phyloP scores from a whole-genome alignment of 2,329 filamentous ascomycete species.

The Epichloe amarillans region DNA sequence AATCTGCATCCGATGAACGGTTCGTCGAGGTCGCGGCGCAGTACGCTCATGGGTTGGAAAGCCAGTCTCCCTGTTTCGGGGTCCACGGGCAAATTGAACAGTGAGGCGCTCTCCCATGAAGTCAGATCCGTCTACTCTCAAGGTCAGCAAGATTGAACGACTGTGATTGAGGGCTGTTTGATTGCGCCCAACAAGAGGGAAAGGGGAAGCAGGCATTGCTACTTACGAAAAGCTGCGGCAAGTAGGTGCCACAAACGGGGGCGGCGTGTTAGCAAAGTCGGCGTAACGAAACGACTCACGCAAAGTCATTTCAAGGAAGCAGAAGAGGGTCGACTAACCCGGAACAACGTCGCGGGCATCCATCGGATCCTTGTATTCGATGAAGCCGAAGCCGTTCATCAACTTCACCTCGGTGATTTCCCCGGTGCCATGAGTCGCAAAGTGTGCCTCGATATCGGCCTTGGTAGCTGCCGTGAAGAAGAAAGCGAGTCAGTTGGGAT shows the following conservation, averaged over 20 bases:
- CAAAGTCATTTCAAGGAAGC: background rate
- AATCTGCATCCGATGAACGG: constrained; percentile 93
- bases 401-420: constrained; percentile 99
- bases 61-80: constrained; percentile 40
- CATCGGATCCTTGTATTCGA: constrained; percentile 97
- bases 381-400: constrained; percentile 99
- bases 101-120: constrained; percentile 97
- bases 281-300: background rate
- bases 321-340: constrained; percentile 45
- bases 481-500: constrained; percentile 28
- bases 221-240: constrained; percentile 48
- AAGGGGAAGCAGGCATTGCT: constrained; percentile 6
- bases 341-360: constrained; percentile 97
- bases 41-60: constrained; percentile 42
- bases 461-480: constrained; percentile 64
- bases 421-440: constrained; percentile 88
- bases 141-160: background rate
- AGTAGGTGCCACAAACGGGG: background rate
- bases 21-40: constrained; percentile 72
- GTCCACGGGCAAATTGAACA: constrained; percentile 93
- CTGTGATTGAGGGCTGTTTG: background rate
- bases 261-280: constrained; percentile 5
- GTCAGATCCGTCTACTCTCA: constrained; percentile 70
- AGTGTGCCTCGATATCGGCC: constrained; percentile 90
- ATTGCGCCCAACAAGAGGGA: background rate